phyloP scores from a whole-genome alignment of 805 yeast species.

The Wickerhamiella galacta region DNA sequence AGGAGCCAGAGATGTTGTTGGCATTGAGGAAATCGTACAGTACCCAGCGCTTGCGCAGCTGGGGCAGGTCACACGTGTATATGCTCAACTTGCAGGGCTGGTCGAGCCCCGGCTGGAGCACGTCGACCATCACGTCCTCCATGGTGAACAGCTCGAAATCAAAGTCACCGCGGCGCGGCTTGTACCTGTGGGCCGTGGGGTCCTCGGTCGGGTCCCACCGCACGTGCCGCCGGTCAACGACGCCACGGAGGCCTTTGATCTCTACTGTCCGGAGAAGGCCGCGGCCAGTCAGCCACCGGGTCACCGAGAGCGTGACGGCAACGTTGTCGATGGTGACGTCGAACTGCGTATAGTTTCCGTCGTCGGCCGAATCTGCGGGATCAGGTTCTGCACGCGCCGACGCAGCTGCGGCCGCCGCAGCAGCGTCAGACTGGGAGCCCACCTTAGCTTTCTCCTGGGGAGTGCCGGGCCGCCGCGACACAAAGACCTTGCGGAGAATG shows the following conservation, averaged over 20 bases:
- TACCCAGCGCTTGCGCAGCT: slow-evolving; percentile 81
- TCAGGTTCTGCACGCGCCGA: slow-evolving; percentile 21
- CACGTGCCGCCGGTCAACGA: slow-evolving; percentile 80
- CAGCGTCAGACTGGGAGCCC: slow-evolving; percentile 60
- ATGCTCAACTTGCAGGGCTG: slow-evolving; percentile 76
- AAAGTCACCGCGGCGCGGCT: slow-evolving; percentile 75
- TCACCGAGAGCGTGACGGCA: slow-evolving; percentile 60
- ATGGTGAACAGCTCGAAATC: slow-evolving; percentile 69
- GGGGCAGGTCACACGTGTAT: slow-evolving; percentile 69
- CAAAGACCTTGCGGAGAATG: slow-evolving; percentile 67
- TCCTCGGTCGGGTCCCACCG: slow-evolving; percentile 68
- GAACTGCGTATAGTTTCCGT: slow-evolving; percentile 92
- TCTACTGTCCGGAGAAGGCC: slow-evolving; percentile 75
- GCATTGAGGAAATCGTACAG: slow-evolving; percentile 78
- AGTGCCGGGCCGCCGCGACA: slow-evolving; percentile 62
- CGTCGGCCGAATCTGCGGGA: slow-evolving; percentile 29
- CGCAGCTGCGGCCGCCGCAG: slow-evolving; percentile 32
- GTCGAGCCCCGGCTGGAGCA: slow-evolving; percentile 60
- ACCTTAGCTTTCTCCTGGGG: slow-evolving; percentile 38
- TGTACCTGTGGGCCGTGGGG: slow-evolving; percentile 59
- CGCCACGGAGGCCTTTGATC: slow-evolving; percentile 76
- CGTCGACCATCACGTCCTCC: slow-evolving; percentile 71
- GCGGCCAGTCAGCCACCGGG: slow-evolving; percentile 76
- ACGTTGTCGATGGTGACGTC: slow-evolving; percentile 81
- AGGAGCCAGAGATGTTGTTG: slow-evolving; percentile 71